A percentile compares a stretch with the other conserved stretches of the same genome.
Evolutionary conservation across 441 rosid species (phyloP).

Genomic region (Euphorbia celastroides): DNA sequence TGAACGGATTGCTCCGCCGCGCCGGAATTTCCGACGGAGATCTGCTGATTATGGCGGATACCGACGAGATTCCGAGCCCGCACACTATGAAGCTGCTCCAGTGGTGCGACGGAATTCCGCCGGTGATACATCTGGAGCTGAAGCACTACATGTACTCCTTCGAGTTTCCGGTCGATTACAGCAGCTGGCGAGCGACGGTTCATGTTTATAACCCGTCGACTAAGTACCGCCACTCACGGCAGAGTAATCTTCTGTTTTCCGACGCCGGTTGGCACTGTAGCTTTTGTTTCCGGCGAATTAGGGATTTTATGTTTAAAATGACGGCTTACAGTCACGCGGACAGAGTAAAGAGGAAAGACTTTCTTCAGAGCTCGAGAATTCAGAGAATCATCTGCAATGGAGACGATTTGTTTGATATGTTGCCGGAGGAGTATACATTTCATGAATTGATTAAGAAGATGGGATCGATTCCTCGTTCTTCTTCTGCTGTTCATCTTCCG

Average conservation of each 20-base stretch:
- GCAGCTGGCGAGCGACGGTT: constrained; percentile 93
- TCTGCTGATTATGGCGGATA: constrained; percentile 90
- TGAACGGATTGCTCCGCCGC: constrained; percentile 70
- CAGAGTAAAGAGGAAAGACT: constrained; percentile 87
- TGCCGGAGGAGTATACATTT: constrained; percentile 92
- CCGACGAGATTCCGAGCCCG: constrained; percentile 91
- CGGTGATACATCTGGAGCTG: constrained; percentile 66
- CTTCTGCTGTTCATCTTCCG: constrained; percentile 90
- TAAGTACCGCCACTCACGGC: constrained; percentile 87
- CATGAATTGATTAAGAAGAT: constrained; percentile 88
- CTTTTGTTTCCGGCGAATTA: constrained; percentile 85
- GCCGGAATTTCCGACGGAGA: constrained; percentile 94
- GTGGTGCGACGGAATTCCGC: constrained; percentile 87
- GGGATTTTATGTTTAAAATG: constrained; percentile 91
- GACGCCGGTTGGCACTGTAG: constrained; percentile 97
- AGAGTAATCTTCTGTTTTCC: constrained; percentile 67
- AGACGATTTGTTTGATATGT: constrained; percentile 86
- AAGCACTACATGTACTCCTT: constrained; percentile 90
- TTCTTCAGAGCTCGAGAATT: constrained; percentile 76
- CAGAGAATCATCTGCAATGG: constrained; percentile 89
- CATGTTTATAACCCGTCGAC: constrained; percentile 77
- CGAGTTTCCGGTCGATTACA: constrained; percentile 73
- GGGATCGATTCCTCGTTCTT: constrained; percentile 95
- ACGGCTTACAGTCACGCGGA: constrained; percentile 92
- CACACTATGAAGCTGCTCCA: constrained; percentile 87